Evolutionary conservation across 345 rosid species (phyloP).

Genomic region (Euphorbia peplus): DNA sequence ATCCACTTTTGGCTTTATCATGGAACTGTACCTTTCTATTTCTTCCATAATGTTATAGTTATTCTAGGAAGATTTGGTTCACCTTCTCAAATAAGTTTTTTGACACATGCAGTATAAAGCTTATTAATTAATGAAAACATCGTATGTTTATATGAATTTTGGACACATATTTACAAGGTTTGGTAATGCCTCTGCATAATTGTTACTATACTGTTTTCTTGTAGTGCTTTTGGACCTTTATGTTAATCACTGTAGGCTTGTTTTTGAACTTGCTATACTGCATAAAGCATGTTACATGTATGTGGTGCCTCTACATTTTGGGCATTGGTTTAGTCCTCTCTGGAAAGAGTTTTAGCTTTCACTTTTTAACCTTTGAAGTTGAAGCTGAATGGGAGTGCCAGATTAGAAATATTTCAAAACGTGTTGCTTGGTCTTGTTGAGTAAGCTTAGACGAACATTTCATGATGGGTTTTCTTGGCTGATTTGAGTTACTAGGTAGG

Average conservation of each 20-base stretch:
- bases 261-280: not conserved
- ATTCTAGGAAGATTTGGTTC: not conserved
- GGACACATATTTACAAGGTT: not conserved
- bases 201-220: not conserved
- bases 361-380: not conserved
- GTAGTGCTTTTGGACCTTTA: not conserved
- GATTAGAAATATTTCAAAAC: not conserved
- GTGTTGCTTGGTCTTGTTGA: not conserved
- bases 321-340: not conserved
- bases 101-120: not conserved
- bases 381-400: not conserved
- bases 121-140: not conserved
- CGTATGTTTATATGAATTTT: not conserved
- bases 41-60: not conserved
- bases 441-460: not conserved
- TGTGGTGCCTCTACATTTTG: not conserved
- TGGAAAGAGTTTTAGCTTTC: slow-evolving; percentile 3
- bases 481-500: no score
- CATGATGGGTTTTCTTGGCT: no score
- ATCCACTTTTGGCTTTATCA: not conserved
- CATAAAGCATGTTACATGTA: not conserved
- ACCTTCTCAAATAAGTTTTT: not conserved
- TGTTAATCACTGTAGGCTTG: not conserved
- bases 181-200: not conserved
- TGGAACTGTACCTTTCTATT: not conserved